Percentiles rank a stretch among this genome's conserved stretches.
These are phyloP conservation scores for Xylaria bambusicola DNA, from an alignment of 495 filamentous ascomycete genomes.

Conservation along the genomic window DNA sequence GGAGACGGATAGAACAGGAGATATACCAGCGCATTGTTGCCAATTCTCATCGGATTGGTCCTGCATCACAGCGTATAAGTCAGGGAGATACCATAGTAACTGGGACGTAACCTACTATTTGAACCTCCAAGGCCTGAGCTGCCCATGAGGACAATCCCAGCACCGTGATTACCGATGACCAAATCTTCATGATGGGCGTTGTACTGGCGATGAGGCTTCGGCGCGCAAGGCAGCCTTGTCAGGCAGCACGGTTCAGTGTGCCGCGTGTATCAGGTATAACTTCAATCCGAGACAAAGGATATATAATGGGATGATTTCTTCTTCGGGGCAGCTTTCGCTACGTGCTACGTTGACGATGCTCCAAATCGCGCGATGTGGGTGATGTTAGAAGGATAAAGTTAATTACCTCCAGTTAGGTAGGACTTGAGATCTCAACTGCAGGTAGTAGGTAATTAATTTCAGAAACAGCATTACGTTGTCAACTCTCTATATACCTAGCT, in stretches of 20 bases:
- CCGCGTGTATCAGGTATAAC: conserved; percentile 5
- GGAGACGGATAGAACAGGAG: background rate
- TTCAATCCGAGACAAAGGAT: background rate
- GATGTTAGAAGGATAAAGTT: background rate
- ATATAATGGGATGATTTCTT: background rate
- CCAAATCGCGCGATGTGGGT: background rate
- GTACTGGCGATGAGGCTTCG: conserved; percentile 18
- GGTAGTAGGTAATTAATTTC: too few relatives aligned
- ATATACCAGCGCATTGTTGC: conserved; percentile 75
- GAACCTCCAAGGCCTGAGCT: conserved; percentile 65
- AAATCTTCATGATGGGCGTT: conserved; percentile 44
- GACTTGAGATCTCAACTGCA: too few relatives aligned
- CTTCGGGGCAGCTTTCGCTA: too few relatives aligned
- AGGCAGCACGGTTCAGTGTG: conserved; percentile 10
- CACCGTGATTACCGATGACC: conserved; percentile 37
- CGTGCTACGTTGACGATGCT: background rate
- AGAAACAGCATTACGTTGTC: background rate
- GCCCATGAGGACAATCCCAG: conserved; percentile 57
- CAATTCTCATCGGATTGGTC: conserved; percentile 73
- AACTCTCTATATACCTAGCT: too few relatives aligned
- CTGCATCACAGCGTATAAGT: conserved; percentile 40
- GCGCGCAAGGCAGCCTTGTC: conserved; percentile 36
- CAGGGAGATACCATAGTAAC: background rate
- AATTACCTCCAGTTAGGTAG: background rate
- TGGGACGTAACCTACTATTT: conserved; percentile 38